phyloP scores from a whole-genome alignment of 2,329 filamentous ascomycete species.

The Aspergillus ibericus region DNA sequence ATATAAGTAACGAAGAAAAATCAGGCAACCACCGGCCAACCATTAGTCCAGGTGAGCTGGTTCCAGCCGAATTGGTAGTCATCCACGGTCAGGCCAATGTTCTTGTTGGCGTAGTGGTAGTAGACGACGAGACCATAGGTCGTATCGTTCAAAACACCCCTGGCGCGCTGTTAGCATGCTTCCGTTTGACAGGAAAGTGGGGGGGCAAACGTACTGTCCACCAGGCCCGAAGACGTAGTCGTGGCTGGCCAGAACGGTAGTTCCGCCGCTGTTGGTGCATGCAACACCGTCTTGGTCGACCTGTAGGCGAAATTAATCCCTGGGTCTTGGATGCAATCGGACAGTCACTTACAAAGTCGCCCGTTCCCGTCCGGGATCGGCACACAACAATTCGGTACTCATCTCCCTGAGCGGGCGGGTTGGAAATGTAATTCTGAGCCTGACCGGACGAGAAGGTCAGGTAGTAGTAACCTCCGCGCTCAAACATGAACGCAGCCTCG shows the following conservation, averaged over 20 bases:
- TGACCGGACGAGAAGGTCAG: constrained; percentile 63
- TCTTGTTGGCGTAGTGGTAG: constrained; percentile 62
- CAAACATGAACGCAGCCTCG: constrained; percentile 60
- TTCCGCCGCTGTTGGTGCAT: constrained; percentile 61
- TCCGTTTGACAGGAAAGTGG: not conserved
- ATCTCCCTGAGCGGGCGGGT: constrained; percentile 53
- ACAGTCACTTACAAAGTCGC: constrained; percentile 51
- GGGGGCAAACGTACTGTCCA: constrained; percentile 56
- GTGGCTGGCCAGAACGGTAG: constrained; percentile 60
- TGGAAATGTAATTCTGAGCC: constrained; percentile 57
- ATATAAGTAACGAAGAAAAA: not conserved
- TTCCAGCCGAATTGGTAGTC: constrained; percentile 53
- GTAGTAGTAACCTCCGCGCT: constrained; percentile 60
- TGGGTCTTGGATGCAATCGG: not conserved
- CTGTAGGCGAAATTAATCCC: constrained; percentile 12
- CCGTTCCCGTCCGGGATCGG: constrained; percentile 52
- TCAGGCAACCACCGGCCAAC: constrained; percentile 43
- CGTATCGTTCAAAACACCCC: constrained; percentile 34
- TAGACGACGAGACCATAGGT: constrained; percentile 57
- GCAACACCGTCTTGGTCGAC: constrained; percentile 55
- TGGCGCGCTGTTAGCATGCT: constrained; percentile 5
- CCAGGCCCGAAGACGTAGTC: constrained; percentile 65
- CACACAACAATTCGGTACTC: constrained; percentile 69
- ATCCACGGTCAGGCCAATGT: constrained; percentile 50
- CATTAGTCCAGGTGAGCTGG: constrained; percentile 42